A percentile compares a stretch with the other conserved stretches of the same genome.
phyloP scores from a whole-genome alignment of 768 basidiomycete genomes.

The Boletus reticuloceps region DNA sequence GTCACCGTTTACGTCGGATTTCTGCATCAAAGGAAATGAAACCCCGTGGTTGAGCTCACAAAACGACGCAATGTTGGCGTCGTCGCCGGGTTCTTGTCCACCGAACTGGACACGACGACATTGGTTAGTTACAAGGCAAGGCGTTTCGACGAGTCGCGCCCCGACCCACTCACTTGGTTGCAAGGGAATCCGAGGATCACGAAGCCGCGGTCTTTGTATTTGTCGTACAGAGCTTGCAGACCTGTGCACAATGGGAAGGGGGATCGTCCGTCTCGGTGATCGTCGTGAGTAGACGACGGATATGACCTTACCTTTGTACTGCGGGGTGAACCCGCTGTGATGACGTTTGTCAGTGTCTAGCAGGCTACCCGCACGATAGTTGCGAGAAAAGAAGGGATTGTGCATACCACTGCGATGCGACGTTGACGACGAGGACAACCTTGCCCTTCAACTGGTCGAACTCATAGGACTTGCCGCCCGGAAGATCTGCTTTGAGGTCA shows the following conservation, averaged over 20 bases:
- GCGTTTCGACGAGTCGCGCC: background rate
- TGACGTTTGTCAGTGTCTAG: background rate
- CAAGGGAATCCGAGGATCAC: slow-evolving; percentile 89
- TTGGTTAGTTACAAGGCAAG: background rate
- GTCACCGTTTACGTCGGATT: slow-evolving; percentile 91
- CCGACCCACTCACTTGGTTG: slow-evolving; percentile 58
- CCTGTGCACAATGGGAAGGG: slow-evolving; percentile 37
- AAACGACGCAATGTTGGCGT: slow-evolving; percentile 70
- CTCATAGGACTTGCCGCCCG: slow-evolving; percentile 51
- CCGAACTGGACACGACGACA: slow-evolving; percentile 56
- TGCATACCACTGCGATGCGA: slow-evolving; percentile 64
- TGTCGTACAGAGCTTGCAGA: slow-evolving; percentile 77
- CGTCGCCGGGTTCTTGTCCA: slow-evolving; percentile 80
- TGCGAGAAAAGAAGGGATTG: background rate
- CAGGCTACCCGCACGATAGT: background rate
- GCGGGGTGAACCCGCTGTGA: slow-evolving; percentile 76
- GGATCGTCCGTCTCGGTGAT: background rate
- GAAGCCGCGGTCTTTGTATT: slow-evolving; percentile 74
- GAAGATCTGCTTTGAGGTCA: slow-evolving; percentile 63
- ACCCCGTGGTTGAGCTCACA: slow-evolving; percentile 86
- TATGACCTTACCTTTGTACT: slow-evolving; percentile 58
- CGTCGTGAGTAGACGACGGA: background rate
- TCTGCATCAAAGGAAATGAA: slow-evolving; percentile 87
- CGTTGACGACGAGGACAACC: slow-evolving; percentile 75
- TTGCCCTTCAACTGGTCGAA: slow-evolving; percentile 75